Percentiles rank a stretch among this genome's conserved stretches.
phyloP scores from a whole-genome alignment of 495 filamentous ascomycete species.

The Mycothermus thermophilus region DNA sequence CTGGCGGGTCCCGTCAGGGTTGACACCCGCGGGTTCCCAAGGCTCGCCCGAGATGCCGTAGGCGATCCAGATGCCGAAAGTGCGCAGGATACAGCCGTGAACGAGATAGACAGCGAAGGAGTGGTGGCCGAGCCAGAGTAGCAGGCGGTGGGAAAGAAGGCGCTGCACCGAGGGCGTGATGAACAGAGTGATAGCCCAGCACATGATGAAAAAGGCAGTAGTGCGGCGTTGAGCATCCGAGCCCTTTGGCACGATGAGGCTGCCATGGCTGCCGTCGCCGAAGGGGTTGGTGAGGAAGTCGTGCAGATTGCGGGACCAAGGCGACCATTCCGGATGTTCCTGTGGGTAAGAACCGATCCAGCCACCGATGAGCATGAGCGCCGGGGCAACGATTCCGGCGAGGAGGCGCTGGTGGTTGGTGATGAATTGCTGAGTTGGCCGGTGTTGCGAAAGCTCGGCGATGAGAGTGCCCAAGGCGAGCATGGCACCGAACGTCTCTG shows the following conservation, averaged over 20 bases:
- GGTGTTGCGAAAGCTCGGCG: slow-evolving; percentile 44
- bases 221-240: slow-evolving; percentile 38
- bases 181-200: slow-evolving; percentile 39
- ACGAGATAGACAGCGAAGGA: slow-evolving; percentile 55
- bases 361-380: slow-evolving; percentile 36
- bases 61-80: slow-evolving; percentile 47
- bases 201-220: slow-evolving; percentile 40
- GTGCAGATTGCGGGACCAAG: slow-evolving; percentile 42
- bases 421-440: slow-evolving; percentile 38
- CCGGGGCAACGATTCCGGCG: slow-evolving; percentile 28
- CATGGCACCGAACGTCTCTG: slow-evolving; percentile 45
- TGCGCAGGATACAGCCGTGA: slow-evolving; percentile 50
- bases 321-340: slow-evolving; percentile 41
- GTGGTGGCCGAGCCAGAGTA: slow-evolving; percentile 53
- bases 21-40: slow-evolving; percentile 21
- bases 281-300: slow-evolving; percentile 10
- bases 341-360: slow-evolving; percentile 47
- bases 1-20: slow-evolving; percentile 18
- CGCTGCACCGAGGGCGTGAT: slow-evolving; percentile 42
- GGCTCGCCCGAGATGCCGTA: slow-evolving; percentile 44
- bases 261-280: slow-evolving; percentile 17
- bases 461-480: slow-evolving; percentile 49
- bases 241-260: slow-evolving; percentile 43
- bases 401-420: slow-evolving; percentile 33
- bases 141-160: slow-evolving; percentile 38